A percentile compares a stretch with the other conserved stretches of the same genome.
These are phyloP conservation scores for Calonectria montana DNA, from an alignment of 2,329 filamentous ascomycete species.

Conservation along the genomic window DNA sequence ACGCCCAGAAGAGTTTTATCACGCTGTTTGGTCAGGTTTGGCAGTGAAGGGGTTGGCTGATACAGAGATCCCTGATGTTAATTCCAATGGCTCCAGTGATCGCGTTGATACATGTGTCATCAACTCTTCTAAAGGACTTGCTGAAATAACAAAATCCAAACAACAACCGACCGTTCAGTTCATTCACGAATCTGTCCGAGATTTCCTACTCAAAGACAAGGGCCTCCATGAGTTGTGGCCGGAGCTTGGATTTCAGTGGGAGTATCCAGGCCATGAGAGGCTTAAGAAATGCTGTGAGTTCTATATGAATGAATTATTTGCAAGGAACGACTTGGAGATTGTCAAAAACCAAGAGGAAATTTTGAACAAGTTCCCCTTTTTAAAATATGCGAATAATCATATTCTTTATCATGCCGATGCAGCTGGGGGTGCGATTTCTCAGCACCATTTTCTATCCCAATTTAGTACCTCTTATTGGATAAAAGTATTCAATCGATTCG, in stretches of 20 bases:
- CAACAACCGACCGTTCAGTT: slow-evolving; percentile 56
- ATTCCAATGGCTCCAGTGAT: not conserved
- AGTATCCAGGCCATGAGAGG: slow-evolving; percentile 52
- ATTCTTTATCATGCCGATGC: slow-evolving; percentile 55
- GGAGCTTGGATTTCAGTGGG: slow-evolving; percentile 45
- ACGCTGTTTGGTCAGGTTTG: slow-evolving; percentile 49
- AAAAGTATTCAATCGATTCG: slow-evolving; percentile 44
- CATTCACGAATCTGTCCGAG: slow-evolving; percentile 62
- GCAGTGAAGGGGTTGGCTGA: slow-evolving; percentile 32
- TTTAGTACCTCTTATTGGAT: slow-evolving; percentile 48
- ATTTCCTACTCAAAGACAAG: slow-evolving; percentile 55
- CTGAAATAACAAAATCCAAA: slow-evolving; percentile 52
- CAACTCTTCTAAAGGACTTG: slow-evolving; percentile 61
- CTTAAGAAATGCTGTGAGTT: slow-evolving; percentile 56
- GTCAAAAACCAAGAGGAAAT: not conserved
- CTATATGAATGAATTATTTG: slow-evolving; percentile 47
- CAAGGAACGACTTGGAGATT: not conserved
- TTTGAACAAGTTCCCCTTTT: slow-evolving; percentile 52
- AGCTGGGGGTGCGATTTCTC: slow-evolving; percentile 43
- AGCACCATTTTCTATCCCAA: slow-evolving; percentile 45
- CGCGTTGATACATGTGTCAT: slow-evolving; percentile 47
- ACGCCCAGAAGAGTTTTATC: slow-evolving; percentile 56
- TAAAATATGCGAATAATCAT: slow-evolving; percentile 56
- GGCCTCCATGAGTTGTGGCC: slow-evolving; percentile 48
- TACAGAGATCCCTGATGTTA: slow-evolving; percentile 37